Evolutionary conservation across 495 filamentous ascomycete species (phyloP).

Genomic region (Talaromyces ruber): DNA sequence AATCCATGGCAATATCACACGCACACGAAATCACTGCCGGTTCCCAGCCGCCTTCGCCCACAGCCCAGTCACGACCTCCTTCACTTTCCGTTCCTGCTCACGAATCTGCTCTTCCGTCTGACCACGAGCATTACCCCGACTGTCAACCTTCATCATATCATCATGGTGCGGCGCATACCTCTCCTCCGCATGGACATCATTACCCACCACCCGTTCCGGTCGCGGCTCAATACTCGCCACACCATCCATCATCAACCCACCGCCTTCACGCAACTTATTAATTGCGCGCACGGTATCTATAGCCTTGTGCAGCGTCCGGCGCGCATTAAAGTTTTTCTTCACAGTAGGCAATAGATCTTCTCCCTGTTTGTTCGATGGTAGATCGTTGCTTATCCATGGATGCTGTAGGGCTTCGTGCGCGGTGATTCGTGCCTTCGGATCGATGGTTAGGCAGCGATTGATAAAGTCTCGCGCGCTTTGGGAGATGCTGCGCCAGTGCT

Average conservation of each 20-base stretch:
- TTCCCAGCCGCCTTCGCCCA: slow-evolving; percentile 30
- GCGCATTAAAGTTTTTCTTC: slow-evolving; percentile 98
- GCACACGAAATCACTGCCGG: neutral
- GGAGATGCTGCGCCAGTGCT: slow-evolving; percentile 96
- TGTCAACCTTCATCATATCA: slow-evolving; percentile 44
- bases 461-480: slow-evolving; percentile 84
- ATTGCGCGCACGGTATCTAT: slow-evolving; percentile 98
- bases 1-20: neutral
- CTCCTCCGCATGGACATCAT: slow-evolving; percentile 26
- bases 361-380: slow-evolving; percentile 17
- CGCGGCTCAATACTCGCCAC: slow-evolving; percentile 57
- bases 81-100: slow-evolving; percentile 52
- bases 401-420: slow-evolving; percentile 88
- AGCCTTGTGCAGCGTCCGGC: slow-evolving; percentile 86
- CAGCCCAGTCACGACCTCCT: slow-evolving; percentile 51
- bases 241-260: slow-evolving; percentile 75
- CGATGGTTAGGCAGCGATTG: slow-evolving; percentile 76
- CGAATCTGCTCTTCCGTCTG: slow-evolving; percentile 58
- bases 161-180: slow-evolving; percentile 23
- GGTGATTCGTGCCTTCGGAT: slow-evolving; percentile 81
- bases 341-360: slow-evolving; percentile 83
- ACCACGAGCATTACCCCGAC: slow-evolving; percentile 49
- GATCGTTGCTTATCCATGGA: slow-evolving; percentile 64
- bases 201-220: slow-evolving; percentile 39
- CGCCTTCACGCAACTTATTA: slow-evolving; percentile 87